These are phyloP conservation scores for Melampsora larici-populina DNA, from an alignment of 1,284 basidiomycete species.

Conservation along the genomic window DNA sequence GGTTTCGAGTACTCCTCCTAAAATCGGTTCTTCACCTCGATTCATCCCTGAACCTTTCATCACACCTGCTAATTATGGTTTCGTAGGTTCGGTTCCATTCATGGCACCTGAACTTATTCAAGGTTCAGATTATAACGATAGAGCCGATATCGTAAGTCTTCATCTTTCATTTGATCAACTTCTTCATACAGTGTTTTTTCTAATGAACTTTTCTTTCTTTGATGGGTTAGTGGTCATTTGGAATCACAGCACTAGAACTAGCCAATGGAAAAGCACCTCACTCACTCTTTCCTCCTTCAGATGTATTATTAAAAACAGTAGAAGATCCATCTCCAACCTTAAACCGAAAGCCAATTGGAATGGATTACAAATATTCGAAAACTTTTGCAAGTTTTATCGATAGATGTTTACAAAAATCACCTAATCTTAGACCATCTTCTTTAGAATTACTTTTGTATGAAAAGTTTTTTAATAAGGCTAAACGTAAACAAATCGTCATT, in stretches of 20 bases:
- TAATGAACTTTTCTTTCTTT: constrained; percentile 93
- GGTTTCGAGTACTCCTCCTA: background rate
- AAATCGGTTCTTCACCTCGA: constrained; percentile 17
- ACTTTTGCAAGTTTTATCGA: constrained; percentile 76
- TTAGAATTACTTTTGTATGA: constrained; percentile 69
- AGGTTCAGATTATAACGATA: constrained; percentile 74
- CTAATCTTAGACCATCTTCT: constrained; percentile 64
- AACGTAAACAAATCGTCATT: constrained; percentile 71
- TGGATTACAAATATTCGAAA: constrained; percentile 72
- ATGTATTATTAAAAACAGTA: constrained; percentile 67
- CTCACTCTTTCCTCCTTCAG: constrained; percentile 69
- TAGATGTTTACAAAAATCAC: constrained; percentile 67
- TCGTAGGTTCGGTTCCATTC: constrained; percentile 90
- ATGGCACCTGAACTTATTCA: constrained; percentile 89
- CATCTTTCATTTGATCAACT: constrained; percentile 60
- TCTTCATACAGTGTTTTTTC: no score
- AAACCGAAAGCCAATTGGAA: constrained; percentile 62
- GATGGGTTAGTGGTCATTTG: constrained; percentile 62
- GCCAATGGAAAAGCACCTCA: constrained; percentile 76
- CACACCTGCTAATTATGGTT: constrained; percentile 67
- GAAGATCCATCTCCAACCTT: constrained; percentile 61
- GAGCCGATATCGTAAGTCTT: constrained; percentile 51
- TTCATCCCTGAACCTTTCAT: constrained; percentile 58
- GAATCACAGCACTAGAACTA: constrained; percentile 68
- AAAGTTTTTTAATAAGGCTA: constrained; percentile 71